phyloP scores from a whole-genome alignment of 2,329 filamentous ascomycete species.

The Geosmithia morbida region DNA sequence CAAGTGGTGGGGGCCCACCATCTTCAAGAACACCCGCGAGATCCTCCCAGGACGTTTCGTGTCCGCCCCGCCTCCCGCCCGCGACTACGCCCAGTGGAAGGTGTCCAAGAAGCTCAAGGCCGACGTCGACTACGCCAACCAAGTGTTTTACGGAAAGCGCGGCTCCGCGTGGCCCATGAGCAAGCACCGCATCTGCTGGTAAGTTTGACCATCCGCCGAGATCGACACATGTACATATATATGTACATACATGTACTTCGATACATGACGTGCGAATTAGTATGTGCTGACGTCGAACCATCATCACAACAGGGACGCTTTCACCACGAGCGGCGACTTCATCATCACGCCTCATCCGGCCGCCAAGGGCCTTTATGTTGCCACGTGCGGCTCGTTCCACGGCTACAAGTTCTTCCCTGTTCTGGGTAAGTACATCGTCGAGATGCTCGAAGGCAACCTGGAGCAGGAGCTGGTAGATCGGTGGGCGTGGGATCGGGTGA shows the following conservation, averaged over 20 bases:
- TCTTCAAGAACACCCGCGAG: conserved; percentile 41
- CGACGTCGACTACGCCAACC: conserved; percentile 41
- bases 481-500: conserved; percentile 46
- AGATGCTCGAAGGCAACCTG: conserved; percentile 34
- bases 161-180: conserved; percentile 41
- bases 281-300: background rate
- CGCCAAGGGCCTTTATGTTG: conserved; percentile 40
- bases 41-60: conserved; percentile 36
- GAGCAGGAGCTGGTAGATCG: conserved; percentile 24
- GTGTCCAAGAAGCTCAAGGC: conserved; percentile 38
- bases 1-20: conserved; percentile 48
- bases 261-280: no score
- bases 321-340: conserved; percentile 46
- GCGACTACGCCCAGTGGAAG: conserved; percentile 50
- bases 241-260: no score
- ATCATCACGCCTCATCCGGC: conserved; percentile 43
- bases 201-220: conserved; percentile 10
- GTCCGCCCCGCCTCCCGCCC: conserved; percentile 38
- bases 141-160: conserved; percentile 44
- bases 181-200: conserved; percentile 55
- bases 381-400: conserved; percentile 52
- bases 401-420: conserved; percentile 54
- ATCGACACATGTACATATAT: background rate
- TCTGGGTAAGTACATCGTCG: conserved; percentile 46
- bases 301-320: conserved; percentile 40